These are phyloP conservation scores for Calvatia gigantea DNA, from an alignment of 768 basidiomycete genomes.

Conservation along the genomic window DNA sequence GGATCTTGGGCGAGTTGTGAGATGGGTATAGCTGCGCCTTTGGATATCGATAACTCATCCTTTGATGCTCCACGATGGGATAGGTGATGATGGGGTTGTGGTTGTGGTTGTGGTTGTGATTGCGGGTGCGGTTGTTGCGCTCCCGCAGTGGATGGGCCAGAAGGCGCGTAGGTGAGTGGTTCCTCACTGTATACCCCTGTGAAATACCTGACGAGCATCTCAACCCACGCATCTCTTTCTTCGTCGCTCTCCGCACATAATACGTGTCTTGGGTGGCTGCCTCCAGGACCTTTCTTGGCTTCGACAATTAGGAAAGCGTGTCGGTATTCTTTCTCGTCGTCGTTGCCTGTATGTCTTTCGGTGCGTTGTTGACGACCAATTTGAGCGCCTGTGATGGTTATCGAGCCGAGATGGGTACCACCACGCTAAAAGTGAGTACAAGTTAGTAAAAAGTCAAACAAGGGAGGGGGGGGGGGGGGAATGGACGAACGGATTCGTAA, in stretches of 20 bases:
- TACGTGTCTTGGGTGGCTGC: conserved; percentile 79
- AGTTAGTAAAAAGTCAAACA: too few relatives aligned
- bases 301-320: conserved; percentile 98
- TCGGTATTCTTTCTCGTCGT: conserved; percentile 89
- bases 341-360: conserved; percentile 38
- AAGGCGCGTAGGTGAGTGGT: conserved; percentile 31
- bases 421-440: conserved; percentile 57
- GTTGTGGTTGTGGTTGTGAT: conserved; percentile 29
- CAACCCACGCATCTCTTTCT: conserved; percentile 94
- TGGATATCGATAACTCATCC: conserved; percentile 50
- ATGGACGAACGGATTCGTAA: conserved; percentile 82
- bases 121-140: conserved; percentile 28
- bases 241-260: conserved; percentile 94
- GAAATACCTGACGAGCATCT: conserved; percentile 86
- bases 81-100: too few relatives aligned
- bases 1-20: conserved; percentile 54
- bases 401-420: conserved; percentile 88
- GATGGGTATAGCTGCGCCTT: conserved; percentile 50
- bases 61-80: conserved; percentile 50
- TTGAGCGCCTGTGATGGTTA: conserved; percentile 86
- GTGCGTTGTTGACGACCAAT: conserved; percentile 91
- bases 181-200: conserved; percentile 79
- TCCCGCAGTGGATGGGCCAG: conserved; percentile 22
- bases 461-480: conserved; percentile 12
- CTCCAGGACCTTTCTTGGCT: conserved; percentile 68